phyloP scores from a whole-genome alignment of 2,329 filamentous ascomycete genomes.

The Celoporthe dispersa region DNA sequence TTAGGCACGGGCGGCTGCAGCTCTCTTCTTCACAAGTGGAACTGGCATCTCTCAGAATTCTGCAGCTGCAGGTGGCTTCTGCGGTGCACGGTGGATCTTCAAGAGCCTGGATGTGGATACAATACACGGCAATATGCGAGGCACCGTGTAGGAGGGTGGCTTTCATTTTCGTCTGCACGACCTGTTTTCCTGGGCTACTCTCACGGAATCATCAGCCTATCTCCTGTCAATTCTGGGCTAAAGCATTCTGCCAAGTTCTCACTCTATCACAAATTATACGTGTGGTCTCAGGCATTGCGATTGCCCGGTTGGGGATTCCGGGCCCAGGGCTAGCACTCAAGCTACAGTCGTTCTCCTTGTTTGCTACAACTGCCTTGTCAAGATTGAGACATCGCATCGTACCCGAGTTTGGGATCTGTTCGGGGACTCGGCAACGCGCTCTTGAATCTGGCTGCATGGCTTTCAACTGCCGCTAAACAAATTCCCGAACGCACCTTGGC shows the following conservation, averaged over 20 bases:
- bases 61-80: constrained; percentile 2
- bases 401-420: constrained; percentile 6
- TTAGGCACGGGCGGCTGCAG: constrained; percentile 22
- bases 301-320: not conserved
- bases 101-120: constrained; percentile 14
- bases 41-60: not conserved
- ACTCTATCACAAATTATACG: not conserved
- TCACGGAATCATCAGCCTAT: not conserved
- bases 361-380: not conserved
- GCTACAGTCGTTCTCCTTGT: not conserved
- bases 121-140: constrained; percentile 15
- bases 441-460: not conserved
- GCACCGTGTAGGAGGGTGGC: constrained; percentile 20
- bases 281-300: not conserved
- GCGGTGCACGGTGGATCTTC: not conserved
- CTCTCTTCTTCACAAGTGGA: constrained; percentile 14
- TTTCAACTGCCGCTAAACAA: constrained; percentile 22
- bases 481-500: constrained; percentile 9
- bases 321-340: not conserved
- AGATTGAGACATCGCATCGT: constrained; percentile 6
- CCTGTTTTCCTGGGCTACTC: not conserved
- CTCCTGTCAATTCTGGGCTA: not conserved
- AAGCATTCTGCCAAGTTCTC: not conserved
- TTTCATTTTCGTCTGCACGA: constrained; percentile 28
- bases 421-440: constrained; percentile 9